Evolutionary conservation across 306 rosid species (phyloP).

Genomic region (Luffa acutangula): DNA sequence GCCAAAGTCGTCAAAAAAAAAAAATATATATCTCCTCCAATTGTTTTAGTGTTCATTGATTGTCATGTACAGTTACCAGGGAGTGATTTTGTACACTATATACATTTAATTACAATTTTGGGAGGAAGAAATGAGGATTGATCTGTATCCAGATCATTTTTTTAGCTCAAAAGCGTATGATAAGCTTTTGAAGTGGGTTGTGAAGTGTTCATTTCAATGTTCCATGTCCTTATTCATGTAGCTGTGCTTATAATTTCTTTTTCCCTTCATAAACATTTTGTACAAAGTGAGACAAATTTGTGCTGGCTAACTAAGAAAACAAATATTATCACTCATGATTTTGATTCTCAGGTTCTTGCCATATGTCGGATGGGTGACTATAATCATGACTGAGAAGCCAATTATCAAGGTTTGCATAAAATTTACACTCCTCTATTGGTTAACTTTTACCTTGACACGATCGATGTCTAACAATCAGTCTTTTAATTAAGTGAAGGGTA

Average conservation of each 20-base stretch:
- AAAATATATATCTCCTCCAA: too few relatives aligned
- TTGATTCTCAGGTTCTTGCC: conserved; percentile 66
- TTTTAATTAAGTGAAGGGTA: neutral
- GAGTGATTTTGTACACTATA: neutral
- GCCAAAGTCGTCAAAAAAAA: neutral
- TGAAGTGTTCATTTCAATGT: neutral
- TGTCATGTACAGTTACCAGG: neutral
- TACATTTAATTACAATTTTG: neutral
- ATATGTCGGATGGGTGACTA: conserved; percentile 93
- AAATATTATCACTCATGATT: neutral
- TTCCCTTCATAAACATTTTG: neutral
- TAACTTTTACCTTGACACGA: neutral
- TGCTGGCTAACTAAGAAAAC: neutral
- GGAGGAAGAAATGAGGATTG: neutral
- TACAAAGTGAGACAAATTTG: neutral
- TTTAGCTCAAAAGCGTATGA: neutral
- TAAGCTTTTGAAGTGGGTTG: neutral
- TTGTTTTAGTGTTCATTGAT: neutral
- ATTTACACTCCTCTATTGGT: neutral
- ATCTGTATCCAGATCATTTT: neutral
- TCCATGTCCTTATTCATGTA: neutral
- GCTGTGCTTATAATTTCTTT: neutral
- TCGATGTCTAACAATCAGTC: neutral
- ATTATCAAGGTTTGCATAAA: conserved; percentile 55
- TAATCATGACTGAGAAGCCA: conserved; percentile 85